Percentiles rank a stretch among this genome's conserved stretches.
phyloP scores from a whole-genome alignment of 1,284 basidiomycete species.

The Pseudozyma hubeiensis region DNA sequence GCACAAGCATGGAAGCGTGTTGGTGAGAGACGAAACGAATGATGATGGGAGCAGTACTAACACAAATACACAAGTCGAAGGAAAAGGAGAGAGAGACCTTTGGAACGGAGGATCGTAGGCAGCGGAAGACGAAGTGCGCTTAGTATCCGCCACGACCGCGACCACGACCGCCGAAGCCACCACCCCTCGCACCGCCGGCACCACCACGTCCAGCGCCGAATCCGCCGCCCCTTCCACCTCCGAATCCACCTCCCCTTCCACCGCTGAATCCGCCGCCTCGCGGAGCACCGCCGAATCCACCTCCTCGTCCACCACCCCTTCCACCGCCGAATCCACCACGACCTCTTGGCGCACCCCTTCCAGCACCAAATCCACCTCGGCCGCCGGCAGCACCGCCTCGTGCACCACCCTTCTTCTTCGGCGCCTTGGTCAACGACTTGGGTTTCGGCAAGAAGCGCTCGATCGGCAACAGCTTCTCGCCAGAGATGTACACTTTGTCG shows the following conservation, averaged over 20 bases:
- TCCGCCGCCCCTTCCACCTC: constrained; percentile 57
- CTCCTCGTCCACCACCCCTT: constrained; percentile 60
- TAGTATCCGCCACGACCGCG: constrained; percentile 60
- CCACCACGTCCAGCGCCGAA: constrained; percentile 59
- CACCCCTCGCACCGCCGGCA: constrained; percentile 12
- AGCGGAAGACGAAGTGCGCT: not conserved
- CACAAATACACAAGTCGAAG: constrained; percentile 30
- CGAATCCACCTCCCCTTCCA: constrained; percentile 62
- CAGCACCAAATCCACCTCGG: constrained; percentile 26
- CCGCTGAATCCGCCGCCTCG: constrained; percentile 46
- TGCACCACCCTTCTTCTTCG: constrained; percentile 53
- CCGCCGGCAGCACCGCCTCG: constrained; percentile 43
- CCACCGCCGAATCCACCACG: constrained; percentile 58
- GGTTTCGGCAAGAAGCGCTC: constrained; percentile 98
- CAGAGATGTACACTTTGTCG: constrained; percentile 96
- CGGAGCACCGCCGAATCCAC: constrained; percentile 38
- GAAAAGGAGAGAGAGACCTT: constrained; percentile 3
- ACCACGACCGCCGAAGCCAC: constrained; percentile 48
- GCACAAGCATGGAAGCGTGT: not conserved
- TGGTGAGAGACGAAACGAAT: constrained; percentile 1
- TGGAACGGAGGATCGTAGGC: not conserved
- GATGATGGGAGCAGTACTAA: constrained; percentile 21
- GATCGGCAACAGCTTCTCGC: constrained; percentile 94
- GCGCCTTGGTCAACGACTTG: constrained; percentile 72
- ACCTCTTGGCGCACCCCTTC: constrained; percentile 64